Evolutionary conservation across 2,329 filamentous ascomycete genomes (phyloP).

Genomic region (Dryadomyces sulphureus): DNA sequence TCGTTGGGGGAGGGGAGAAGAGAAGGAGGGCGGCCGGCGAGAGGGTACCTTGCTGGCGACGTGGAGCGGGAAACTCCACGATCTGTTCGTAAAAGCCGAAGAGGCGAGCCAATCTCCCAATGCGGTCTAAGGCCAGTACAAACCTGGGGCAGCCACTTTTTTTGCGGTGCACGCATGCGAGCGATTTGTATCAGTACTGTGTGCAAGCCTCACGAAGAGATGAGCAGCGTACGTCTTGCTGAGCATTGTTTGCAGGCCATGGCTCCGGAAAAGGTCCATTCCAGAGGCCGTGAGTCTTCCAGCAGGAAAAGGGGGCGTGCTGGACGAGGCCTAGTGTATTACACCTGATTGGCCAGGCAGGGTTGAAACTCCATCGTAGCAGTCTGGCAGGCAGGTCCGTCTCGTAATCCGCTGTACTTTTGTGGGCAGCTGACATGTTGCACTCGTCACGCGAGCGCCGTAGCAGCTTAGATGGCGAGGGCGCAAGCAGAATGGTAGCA

Average conservation of each 20-base stretch:
- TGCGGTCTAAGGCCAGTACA: not conserved
- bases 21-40: not conserved
- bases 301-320: not conserved
- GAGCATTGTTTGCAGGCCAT: no score
- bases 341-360: constrained; percentile 1
- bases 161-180: no score
- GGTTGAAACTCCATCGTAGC: not conserved
- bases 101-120: not conserved
- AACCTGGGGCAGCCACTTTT: constrained; percentile 4
- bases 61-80: not conserved
- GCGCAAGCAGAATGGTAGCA: no score
- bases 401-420: not conserved
- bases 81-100: constrained; percentile 1
- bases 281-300: not conserved
- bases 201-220: no score
- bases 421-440: not conserved
- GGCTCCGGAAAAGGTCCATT: not conserved
- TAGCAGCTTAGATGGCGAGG: not conserved
- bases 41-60: not conserved
- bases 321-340: constrained; percentile 1
- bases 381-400: not conserved
- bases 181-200: no score
- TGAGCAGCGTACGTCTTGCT: no score
- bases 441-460: not conserved
- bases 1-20: not conserved